A percentile compares a stretch with the other conserved stretches of the same genome.
Conservation (phyloP, 441 rosid genomes). For the Rhodomyrtus psidioides region DNA sequence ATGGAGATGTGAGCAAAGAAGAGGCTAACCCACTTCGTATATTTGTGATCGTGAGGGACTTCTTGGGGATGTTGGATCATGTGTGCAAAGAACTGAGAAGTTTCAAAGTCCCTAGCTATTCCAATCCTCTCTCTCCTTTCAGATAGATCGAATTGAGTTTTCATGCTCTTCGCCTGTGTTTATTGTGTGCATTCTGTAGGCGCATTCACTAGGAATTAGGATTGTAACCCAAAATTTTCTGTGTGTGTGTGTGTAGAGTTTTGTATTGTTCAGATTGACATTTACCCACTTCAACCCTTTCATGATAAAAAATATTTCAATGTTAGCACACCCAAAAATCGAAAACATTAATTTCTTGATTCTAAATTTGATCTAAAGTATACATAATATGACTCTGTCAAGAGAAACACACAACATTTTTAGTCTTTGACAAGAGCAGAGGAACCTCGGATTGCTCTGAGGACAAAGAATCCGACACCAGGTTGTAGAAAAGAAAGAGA, state of each 20-base stretch:
- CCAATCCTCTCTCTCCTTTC: conserved; percentile 77
- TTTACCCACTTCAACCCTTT: background rate
- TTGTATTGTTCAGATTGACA: background rate
- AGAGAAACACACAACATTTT: background rate
- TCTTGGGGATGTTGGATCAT: conserved; percentile 88
- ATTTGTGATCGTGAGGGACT: conserved; percentile 96
- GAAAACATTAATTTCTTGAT: background rate
- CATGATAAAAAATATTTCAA: background rate
- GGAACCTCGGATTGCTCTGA: background rate
- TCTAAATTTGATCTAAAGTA: background rate
- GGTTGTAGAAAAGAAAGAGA: background rate
- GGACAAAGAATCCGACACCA: background rate
- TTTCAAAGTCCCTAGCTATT: conserved; percentile 44
- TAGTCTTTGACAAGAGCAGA: background rate
- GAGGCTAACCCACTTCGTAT: conserved; percentile 82
- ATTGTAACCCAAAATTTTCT: background rate
- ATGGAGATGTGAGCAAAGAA: conserved; percentile 78
- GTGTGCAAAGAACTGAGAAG: conserved; percentile 87
- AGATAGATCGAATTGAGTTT: conserved; percentile 22
- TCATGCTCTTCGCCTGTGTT: background rate
- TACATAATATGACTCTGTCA: background rate
- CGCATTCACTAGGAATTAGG: background rate
- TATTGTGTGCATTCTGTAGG: background rate
- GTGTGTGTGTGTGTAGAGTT: background rate
- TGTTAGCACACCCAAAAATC: background rate